phyloP scores from a whole-genome alignment of 2,329 filamentous ascomycete species.

The Nigrospora osmanthi region DNA sequence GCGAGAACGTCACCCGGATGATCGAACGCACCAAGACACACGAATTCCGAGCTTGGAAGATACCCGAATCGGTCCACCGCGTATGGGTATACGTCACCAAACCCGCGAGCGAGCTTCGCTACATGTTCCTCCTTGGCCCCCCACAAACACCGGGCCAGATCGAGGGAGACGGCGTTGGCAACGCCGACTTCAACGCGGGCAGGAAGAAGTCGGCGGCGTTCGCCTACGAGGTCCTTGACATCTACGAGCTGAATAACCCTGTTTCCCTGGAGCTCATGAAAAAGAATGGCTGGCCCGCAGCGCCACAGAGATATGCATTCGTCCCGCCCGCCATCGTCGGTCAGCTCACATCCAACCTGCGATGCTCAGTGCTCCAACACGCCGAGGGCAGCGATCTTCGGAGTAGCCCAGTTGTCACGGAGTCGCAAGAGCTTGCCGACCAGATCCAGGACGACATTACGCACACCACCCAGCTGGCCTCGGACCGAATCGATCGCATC shows the following conservation, averaged over 20 bases:
- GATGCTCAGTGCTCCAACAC: conserved; percentile 28
- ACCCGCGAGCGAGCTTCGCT: conserved; percentile 40
- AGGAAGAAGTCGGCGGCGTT: conserved; percentile 26
- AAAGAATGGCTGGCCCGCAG: conserved; percentile 42
- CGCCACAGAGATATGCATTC: conserved; percentile 43
- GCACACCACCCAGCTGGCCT: conserved; percentile 27
- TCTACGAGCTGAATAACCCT: conserved; percentile 57
- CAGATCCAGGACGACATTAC: conserved; percentile 40
- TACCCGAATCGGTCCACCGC: conserved; percentile 47
- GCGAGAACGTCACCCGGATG: conserved; percentile 45
- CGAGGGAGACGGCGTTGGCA: conserved; percentile 37
- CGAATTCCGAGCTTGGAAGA: conserved; percentile 46
- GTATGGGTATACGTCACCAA: conserved; percentile 53
- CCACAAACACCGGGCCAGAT: conserved; percentile 41
- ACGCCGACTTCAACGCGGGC: conserved; percentile 40
- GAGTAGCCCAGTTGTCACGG: conserved; percentile 18
- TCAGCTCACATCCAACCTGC: conserved; percentile 49
- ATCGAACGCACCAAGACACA: conserved; percentile 41
- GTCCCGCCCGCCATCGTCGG: conserved; percentile 50
- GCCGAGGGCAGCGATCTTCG: conserved; percentile 7
- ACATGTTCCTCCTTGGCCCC: conserved; percentile 48
- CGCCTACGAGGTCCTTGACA: conserved; percentile 45
- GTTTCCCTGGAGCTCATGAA: conserved; percentile 43
- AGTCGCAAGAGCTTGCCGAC: conserved; percentile 44
- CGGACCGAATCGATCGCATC: conserved; percentile 3